Conservation (phyloP, 306 rosid genomes). For the Parietaria judaica region DNA sequence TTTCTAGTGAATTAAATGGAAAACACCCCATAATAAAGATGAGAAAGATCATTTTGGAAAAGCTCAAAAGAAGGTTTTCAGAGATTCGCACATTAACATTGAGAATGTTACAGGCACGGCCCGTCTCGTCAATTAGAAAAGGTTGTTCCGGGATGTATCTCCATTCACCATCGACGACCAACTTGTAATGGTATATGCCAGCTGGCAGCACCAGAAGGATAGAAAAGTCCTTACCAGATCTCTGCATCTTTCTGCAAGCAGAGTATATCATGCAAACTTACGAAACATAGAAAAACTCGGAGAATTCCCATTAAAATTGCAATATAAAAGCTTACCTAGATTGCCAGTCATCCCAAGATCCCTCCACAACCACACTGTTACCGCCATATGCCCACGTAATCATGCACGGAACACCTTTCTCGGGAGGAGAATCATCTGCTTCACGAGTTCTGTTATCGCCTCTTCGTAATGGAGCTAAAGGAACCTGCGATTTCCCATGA, state of each 20-base stretch:
- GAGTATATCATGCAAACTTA: constrained; percentile 2
- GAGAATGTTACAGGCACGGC: constrained; percentile 71
- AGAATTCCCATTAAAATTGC: too few species aligned
- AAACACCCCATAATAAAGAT: background rate
- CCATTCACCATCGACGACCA: constrained; percentile 73
- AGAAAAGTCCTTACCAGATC: constrained; percentile 76
- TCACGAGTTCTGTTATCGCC: constrained; percentile 45
- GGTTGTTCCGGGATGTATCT: constrained; percentile 77
- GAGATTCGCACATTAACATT: constrained; percentile 59
- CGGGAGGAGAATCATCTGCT: constrained; percentile 43
- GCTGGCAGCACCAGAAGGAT: constrained; percentile 64
- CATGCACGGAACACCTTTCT: constrained; percentile 68
- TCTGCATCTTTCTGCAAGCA: constrained; percentile 34
- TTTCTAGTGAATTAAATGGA: background rate
- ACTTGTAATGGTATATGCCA: constrained; percentile 78
- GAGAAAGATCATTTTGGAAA: background rate
- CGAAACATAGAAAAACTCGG: background rate
- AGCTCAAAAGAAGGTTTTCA: constrained; percentile 5
- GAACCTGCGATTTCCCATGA: constrained; percentile 54
- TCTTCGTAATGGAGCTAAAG: constrained; percentile 66
- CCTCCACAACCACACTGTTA: constrained; percentile 65
- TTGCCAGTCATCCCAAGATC: constrained; percentile 93
- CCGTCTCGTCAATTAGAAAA: constrained; percentile 60
- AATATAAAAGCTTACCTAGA: constrained; percentile 43
- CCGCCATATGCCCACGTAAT: constrained; percentile 80